Conservation (phyloP, 1,139 yeast genomes). For the Zygosaccharomyces pseudobailii region DNA sequence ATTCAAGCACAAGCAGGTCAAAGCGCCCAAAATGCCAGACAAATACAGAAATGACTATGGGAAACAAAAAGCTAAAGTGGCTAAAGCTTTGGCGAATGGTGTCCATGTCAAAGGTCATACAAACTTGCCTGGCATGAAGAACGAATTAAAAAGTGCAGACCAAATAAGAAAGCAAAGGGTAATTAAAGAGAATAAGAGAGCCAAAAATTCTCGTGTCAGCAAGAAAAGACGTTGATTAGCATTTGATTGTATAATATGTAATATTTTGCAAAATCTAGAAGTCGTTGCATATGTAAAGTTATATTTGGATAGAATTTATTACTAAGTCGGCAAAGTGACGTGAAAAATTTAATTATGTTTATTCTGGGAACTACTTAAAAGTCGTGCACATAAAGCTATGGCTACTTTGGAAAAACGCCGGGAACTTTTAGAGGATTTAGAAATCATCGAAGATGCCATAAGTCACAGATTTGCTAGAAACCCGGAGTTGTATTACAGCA, state of each 20-base stretch:
- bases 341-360: too few species aligned
- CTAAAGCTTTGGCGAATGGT: constrained; percentile 76
- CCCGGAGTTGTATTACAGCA: constrained; percentile 43
- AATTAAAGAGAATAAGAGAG: constrained; percentile 63
- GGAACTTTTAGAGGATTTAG: constrained; percentile 47
- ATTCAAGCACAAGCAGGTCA: constrained; percentile 67
- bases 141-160: constrained; percentile 64
- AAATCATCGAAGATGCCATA: constrained; percentile 52
- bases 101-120: constrained; percentile 65
- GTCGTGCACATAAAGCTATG: not conserved
- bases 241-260: constrained; percentile 1
- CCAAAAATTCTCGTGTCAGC: constrained; percentile 84
- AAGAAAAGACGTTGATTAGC: constrained; percentile 34
- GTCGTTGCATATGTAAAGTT: too few species aligned
- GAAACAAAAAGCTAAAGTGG: constrained; percentile 77
- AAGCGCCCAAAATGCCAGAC: constrained; percentile 88
- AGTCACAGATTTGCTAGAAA: constrained; percentile 45
- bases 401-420: constrained; percentile 35
- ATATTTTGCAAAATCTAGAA: too few species aligned
- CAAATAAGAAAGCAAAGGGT: constrained; percentile 77
- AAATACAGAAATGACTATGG: constrained; percentile 83
- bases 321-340: too few species aligned
- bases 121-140: constrained; percentile 43
- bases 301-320: too few species aligned
- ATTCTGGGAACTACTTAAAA: too few species aligned